Conservation (phyloP, 768 basidiomycete species). For the Boletellus emodensis region DNA sequence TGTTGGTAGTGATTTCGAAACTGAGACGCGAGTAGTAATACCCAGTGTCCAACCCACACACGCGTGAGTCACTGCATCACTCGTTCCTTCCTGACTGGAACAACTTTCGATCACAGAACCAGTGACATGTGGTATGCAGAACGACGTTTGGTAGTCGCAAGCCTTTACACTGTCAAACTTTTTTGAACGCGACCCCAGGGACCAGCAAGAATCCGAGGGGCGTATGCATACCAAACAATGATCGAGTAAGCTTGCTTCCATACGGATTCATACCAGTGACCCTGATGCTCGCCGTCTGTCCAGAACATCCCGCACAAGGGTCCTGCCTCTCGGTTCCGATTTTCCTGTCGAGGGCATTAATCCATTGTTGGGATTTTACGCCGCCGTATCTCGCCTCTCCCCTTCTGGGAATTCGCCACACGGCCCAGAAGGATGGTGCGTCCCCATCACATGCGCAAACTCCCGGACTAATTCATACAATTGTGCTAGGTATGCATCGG, state of each 20-base stretch:
- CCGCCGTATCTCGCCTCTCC: slow-evolving; percentile 73
- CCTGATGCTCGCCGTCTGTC: not conserved
- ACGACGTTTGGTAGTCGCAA: slow-evolving; percentile 54
- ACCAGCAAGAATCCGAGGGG: slow-evolving; percentile 73
- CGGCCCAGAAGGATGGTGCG: slow-evolving; percentile 78
- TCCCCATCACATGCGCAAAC: not conserved
- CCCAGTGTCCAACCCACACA: slow-evolving; percentile 93
- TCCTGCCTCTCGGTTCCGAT: slow-evolving; percentile 85
- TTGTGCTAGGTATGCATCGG: slow-evolving; percentile 61
- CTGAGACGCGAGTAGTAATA: slow-evolving; percentile 53
- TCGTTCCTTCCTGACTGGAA: not conserved
- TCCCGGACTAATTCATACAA: not conserved
- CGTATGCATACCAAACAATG: slow-evolving; percentile 85
- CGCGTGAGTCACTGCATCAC: slow-evolving; percentile 48
- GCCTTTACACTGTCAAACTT: not conserved
- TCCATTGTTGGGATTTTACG: slow-evolving; percentile 86
- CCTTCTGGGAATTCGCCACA: slow-evolving; percentile 76
- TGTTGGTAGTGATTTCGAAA: not conserved
- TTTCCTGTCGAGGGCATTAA: slow-evolving; percentile 93
- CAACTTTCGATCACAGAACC: slow-evolving; percentile 42
- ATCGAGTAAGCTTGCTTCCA: slow-evolving; percentile 47
- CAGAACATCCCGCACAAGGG: slow-evolving; percentile 47
- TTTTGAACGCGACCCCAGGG: slow-evolving; percentile 45
- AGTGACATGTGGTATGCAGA: slow-evolving; percentile 95
- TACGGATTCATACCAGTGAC: not conserved